Conservation (phyloP, 352 stramenopile genomes). For the Aphanomyces invadans region DNA sequence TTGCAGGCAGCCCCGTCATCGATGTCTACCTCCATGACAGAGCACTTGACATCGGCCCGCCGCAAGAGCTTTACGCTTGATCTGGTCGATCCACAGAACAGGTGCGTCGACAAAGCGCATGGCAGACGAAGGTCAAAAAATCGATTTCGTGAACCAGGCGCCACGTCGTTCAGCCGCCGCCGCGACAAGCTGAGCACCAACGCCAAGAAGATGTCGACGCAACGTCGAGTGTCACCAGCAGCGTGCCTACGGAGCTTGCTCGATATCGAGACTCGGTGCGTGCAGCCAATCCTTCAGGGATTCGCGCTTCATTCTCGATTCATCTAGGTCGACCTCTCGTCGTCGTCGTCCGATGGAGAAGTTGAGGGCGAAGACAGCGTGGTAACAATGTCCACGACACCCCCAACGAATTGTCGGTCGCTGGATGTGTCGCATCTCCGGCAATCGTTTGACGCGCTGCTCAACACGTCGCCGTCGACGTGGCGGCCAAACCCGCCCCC, state of each 20-base stretch:
- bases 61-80: slow-evolving; percentile 15
- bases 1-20: slow-evolving; percentile 8
- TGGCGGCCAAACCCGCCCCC: not conserved
- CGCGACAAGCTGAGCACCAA: slow-evolving; percentile 26
- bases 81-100: slow-evolving; percentile 31
- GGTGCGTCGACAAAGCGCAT: no score
- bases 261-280: slow-evolving; percentile 57
- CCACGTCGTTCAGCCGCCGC: slow-evolving; percentile 42
- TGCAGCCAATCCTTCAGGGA: not conserved
- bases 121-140: no score
- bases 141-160: slow-evolving; percentile 26
- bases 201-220: slow-evolving; percentile 25
- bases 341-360: not conserved
- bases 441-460: not conserved
- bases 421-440: slow-evolving; percentile 5
- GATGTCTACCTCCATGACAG: no score
- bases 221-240: slow-evolving; percentile 48
- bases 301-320: no score
- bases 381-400: not conserved
- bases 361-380: not conserved
- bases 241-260: slow-evolving; percentile 42
- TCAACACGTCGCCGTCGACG: not conserved
- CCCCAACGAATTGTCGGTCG: not conserved
- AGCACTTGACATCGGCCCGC: not conserved
- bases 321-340: no score